Percentiles rank a stretch among this genome's conserved stretches.
phyloP scores from a whole-genome alignment of 2,329 filamentous ascomycete species.

The Fusarium buxicola region DNA sequence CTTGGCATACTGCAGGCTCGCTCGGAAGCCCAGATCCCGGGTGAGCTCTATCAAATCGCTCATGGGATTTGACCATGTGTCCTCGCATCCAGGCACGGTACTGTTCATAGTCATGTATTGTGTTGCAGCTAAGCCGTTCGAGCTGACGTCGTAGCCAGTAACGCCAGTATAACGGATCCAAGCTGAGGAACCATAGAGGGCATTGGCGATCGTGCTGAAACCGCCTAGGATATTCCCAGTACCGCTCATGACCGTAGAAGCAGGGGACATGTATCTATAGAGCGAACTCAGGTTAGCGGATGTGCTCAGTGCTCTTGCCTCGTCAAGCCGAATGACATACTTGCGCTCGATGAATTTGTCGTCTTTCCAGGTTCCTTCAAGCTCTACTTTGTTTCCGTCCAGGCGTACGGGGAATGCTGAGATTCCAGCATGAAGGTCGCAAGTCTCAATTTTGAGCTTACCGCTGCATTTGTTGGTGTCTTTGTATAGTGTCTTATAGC shows the following conservation, averaged over 20 bases:
- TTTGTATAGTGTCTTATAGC: constrained; percentile 33
- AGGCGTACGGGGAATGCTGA: constrained; percentile 23
- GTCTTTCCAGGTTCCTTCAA: constrained; percentile 29
- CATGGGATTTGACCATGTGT: constrained; percentile 36
- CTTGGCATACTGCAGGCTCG: constrained; percentile 35
- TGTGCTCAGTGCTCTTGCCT: fast-evolving
- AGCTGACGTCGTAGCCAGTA: constrained; percentile 24
- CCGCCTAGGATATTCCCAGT: constrained; percentile 33
- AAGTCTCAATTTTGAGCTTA: constrained; percentile 30
- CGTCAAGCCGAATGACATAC: neutral
- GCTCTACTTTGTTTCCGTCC: constrained; percentile 7
- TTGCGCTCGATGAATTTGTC: constrained; percentile 36
- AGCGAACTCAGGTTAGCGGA: neutral
- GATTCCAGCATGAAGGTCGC: constrained; percentile 36
- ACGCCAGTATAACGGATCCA: constrained; percentile 35
- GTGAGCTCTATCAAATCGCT: constrained; percentile 41
- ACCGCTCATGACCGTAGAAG: neutral
- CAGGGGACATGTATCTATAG: constrained; percentile 32
- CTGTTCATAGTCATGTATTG: constrained; percentile 38
- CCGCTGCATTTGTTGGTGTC: constrained; percentile 20
- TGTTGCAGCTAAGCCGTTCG: constrained; percentile 21
- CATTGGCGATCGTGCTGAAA: constrained; percentile 24
- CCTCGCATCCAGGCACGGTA: constrained; percentile 8
- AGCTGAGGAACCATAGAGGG: constrained; percentile 19
- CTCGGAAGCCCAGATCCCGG: constrained; percentile 36